phyloP scores from a whole-genome alignment of 129 eudicot species.

The Silybum marianum region DNA sequence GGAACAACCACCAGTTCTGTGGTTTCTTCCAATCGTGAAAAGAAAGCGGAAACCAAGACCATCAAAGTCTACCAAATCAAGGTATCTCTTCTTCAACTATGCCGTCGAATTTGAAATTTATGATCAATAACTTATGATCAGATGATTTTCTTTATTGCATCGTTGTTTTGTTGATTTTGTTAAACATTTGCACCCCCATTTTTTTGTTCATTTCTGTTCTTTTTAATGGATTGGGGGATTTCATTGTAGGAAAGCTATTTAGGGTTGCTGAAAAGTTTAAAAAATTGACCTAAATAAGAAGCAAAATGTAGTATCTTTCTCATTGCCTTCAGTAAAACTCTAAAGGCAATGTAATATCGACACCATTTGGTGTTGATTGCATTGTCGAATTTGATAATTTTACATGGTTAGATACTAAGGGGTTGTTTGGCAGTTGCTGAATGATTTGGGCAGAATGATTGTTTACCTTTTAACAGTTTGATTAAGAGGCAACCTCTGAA shows the following conservation, averaged over 20 bases:
- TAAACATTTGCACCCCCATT: not conserved
- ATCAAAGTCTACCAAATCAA: slow-evolving; percentile 66
- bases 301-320: not conserved
- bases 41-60: slow-evolving; percentile 27
- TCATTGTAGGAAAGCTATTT: not conserved
- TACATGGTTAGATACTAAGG: too few relatives aligned
- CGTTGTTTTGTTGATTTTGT: not conserved
- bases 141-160: not conserved
- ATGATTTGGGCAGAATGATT: too few relatives aligned
- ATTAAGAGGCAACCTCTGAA: too few relatives aligned
- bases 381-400: too few relatives aligned
- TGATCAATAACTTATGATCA: not conserved
- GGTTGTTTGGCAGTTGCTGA: too few relatives aligned
- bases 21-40: slow-evolving; percentile 21
- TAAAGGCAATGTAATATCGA: too few relatives aligned
- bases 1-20: slow-evolving; percentile 21
- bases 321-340: not conserved
- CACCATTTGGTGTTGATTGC: too few relatives aligned
- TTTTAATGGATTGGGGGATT: not conserved
- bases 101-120: not conserved
- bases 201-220: not conserved
- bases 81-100: slow-evolving; percentile 35
- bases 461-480: too few relatives aligned
- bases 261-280: not conserved
- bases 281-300: too few relatives aligned